These are phyloP conservation scores for Plantago ovata DNA, from an alignment of 257 asterid species.

Conservation along the genomic window DNA sequence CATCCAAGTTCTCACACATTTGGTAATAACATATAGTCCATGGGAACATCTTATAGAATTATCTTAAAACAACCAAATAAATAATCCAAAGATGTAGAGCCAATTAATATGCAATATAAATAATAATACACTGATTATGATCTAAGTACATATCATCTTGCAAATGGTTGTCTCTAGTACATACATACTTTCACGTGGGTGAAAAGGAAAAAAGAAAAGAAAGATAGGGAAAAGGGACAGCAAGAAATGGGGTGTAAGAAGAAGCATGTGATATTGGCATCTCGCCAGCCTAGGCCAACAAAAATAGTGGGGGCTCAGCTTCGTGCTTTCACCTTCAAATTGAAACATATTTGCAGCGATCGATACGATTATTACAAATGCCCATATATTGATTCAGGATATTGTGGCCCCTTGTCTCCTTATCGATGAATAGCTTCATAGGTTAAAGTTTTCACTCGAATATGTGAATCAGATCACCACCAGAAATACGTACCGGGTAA, in stretches of 20 bases:
- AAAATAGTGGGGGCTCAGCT: conserved; percentile 13
- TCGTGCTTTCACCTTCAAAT: not conserved
- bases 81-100: too few relatives aligned
- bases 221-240: too few relatives aligned
- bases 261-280: conserved; percentile 12
- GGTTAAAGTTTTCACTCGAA: not conserved
- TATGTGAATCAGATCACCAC: not conserved
- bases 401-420: not conserved
- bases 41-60: too few relatives aligned
- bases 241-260: conserved; percentile 2
- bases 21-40: too few relatives aligned
- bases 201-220: not conserved
- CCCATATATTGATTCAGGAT: not conserved
- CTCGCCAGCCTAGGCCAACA: not conserved
- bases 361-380: conserved; percentile 7
- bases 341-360: not conserved
- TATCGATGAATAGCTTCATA: too few relatives aligned
- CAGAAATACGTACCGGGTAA: too few relatives aligned
- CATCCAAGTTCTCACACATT: too few relatives aligned
- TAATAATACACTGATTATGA: too few relatives aligned
- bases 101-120: too few relatives aligned
- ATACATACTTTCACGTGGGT: not conserved
- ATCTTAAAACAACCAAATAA: too few relatives aligned
- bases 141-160: too few relatives aligned
- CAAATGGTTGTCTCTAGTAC: too few relatives aligned